Percentiles rank a stretch among this genome's conserved stretches.
phyloP scores from a whole-genome alignment of 352 stramenopile genomes.

The Phytophthora rubi region DNA sequence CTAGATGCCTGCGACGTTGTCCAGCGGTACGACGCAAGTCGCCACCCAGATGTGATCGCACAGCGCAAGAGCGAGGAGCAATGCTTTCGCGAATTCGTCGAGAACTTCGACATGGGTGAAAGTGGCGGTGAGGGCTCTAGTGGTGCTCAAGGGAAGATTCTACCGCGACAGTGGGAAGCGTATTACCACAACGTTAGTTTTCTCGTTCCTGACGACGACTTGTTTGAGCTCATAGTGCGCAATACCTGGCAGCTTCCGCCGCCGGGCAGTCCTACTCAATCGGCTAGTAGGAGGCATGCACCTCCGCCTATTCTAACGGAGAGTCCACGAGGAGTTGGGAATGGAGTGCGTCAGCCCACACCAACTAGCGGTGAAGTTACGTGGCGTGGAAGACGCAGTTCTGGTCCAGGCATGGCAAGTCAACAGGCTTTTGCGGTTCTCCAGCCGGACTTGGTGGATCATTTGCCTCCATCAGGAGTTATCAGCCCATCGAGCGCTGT shows the following conservation, averaged over 20 bases:
- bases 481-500: constrained; percentile 13
- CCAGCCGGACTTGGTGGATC: constrained; percentile 63
- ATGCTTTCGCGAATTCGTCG: constrained; percentile 80
- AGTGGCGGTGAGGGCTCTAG: background rate
- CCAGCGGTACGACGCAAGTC: constrained; percentile 66
- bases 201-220: constrained; percentile 87
- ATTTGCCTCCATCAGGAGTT: constrained; percentile 23
- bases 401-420: constrained; percentile 53
- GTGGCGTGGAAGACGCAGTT: constrained; percentile 21
- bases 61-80: constrained; percentile 58
- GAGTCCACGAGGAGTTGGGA: constrained; percentile 15
- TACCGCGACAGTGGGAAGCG: constrained; percentile 60
- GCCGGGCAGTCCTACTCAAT: background rate
- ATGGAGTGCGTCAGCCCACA: constrained; percentile 24
- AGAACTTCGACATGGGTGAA: constrained; percentile 75
- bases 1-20: constrained; percentile 75
- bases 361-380: constrained; percentile 15
- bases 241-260: constrained; percentile 81
- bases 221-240: constrained; percentile 90
- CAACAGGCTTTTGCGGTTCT: constrained; percentile 66
- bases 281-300: constrained; percentile 11
- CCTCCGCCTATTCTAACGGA: constrained; percentile 6
- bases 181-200: constrained; percentile 93
- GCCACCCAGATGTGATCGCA: constrained; percentile 78
- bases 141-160: constrained; percentile 39